These are phyloP conservation scores for Aspergillus bertholletiae DNA, from an alignment of 495 filamentous ascomycete species.

Conservation along the genomic window DNA sequence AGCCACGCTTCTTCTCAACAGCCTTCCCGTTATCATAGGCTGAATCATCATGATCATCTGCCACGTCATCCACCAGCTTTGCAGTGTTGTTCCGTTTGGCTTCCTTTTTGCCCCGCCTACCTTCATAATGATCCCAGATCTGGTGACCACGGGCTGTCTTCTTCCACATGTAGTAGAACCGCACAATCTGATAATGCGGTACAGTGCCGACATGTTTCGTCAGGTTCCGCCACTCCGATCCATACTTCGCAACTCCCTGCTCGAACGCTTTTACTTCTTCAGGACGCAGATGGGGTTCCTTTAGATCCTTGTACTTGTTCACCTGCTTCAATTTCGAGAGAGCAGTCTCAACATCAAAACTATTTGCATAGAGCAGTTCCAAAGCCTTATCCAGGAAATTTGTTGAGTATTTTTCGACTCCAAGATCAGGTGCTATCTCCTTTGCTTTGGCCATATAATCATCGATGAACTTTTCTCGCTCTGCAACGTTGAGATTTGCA, in stretches of 20 bases:
- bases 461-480: constrained; percentile 57
- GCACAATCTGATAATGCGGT: constrained; percentile 71
- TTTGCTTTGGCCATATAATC: constrained; percentile 72
- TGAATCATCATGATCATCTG: constrained; percentile 91
- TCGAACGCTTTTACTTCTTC: constrained; percentile 87
- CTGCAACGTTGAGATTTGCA: constrained; percentile 33
- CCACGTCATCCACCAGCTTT: constrained; percentile 85
- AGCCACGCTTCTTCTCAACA: constrained; percentile 67
- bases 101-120: constrained; percentile 84
- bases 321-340: constrained; percentile 64
- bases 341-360: constrained; percentile 69
- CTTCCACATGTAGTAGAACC: constrained; percentile 98
- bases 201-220: constrained; percentile 76
- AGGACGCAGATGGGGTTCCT: constrained; percentile 75
- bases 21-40: constrained; percentile 94
- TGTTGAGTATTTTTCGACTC: constrained; percentile 65
- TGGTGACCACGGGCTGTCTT: constrained; percentile 81
- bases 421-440: constrained; percentile 55
- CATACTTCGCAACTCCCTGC: constrained; percentile 85
- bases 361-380: constrained; percentile 64
- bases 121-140: constrained; percentile 86
- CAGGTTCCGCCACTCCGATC: constrained; percentile 82
- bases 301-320: constrained; percentile 70
- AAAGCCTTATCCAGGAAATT: constrained; percentile 88
- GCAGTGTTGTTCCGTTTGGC: constrained; percentile 57